These are phyloP conservation scores for Syzygium malaccense DNA, from an alignment of 441 rosid species.

Conservation along the genomic window DNA sequence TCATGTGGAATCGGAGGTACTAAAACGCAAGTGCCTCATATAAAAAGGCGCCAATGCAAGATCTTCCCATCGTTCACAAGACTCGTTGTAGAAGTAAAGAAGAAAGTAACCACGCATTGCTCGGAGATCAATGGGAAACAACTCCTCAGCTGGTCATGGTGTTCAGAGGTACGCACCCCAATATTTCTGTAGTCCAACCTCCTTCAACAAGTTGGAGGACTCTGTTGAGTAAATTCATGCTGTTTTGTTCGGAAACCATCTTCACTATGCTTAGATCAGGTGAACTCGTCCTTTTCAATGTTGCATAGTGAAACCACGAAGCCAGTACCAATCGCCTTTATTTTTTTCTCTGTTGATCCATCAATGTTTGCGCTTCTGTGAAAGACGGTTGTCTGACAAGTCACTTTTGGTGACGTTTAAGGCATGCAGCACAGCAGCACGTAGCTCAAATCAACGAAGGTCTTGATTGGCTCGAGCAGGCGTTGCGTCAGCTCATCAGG, in stretches of 20 bases:
- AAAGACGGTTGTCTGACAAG: not conserved
- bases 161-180: not conserved
- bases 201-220: not conserved
- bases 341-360: not conserved
- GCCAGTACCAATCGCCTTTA: not conserved
- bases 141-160: fast-evolving
- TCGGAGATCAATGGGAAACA: not conserved
- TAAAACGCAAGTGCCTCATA: too few relatives aligned
- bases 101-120: not conserved
- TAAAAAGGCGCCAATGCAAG: too few relatives aligned
- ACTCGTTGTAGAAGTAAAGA: fast-evolving
- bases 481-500: fast-evolving
- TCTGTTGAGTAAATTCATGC: not conserved
- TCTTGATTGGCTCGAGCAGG: not conserved
- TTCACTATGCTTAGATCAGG: not conserved
- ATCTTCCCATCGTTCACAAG: not conserved
- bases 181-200: not conserved
- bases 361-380: not conserved
- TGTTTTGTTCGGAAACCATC: not conserved
- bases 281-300: not conserved
- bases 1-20: too few relatives aligned
- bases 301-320: not conserved
- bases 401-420: not conserved
- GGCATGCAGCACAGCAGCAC: not conserved
- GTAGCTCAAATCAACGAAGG: not conserved